A percentile compares a stretch with the other conserved stretches of the same genome.
Evolutionary conservation across 140 eudicot species (phyloP).

Genomic region (Anethum foeniculum): DNA sequence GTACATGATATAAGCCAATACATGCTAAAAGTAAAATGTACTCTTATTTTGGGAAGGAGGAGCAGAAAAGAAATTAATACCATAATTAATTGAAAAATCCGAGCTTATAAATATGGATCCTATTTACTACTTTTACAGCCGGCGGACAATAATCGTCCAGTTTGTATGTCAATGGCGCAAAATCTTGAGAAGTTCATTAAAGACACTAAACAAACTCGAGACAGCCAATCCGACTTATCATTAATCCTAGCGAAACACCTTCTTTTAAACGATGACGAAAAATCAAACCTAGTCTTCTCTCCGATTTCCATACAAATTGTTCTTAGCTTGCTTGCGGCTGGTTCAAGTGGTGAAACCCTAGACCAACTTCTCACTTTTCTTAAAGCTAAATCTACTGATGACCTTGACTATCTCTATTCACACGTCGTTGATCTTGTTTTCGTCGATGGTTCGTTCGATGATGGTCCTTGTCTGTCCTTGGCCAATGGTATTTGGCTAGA

Average conservation of each 20-base stretch:
- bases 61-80: no score
- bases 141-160: no score
- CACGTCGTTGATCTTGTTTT: background rate
- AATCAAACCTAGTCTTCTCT: background rate
- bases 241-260: background rate
- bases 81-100: no score
- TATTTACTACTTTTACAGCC: no score
- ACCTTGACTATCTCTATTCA: background rate
- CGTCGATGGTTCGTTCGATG: background rate
- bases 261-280: no score
- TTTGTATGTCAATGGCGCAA: background rate
- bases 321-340: no score
- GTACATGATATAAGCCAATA: no score
- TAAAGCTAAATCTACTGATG: background rate
- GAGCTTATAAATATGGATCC: no score
- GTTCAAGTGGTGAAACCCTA: background rate
- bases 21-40: no score
- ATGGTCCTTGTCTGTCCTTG: background rate
- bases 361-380: background rate
- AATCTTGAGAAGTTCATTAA: background rate
- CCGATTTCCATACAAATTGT: background rate
- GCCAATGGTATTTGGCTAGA: background rate
- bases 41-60: no score
- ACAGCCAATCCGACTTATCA: background rate
- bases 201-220: background rate